phyloP scores from a whole-genome alignment of 495 filamentous ascomycete species.

The Amorphotheca resinae region DNA sequence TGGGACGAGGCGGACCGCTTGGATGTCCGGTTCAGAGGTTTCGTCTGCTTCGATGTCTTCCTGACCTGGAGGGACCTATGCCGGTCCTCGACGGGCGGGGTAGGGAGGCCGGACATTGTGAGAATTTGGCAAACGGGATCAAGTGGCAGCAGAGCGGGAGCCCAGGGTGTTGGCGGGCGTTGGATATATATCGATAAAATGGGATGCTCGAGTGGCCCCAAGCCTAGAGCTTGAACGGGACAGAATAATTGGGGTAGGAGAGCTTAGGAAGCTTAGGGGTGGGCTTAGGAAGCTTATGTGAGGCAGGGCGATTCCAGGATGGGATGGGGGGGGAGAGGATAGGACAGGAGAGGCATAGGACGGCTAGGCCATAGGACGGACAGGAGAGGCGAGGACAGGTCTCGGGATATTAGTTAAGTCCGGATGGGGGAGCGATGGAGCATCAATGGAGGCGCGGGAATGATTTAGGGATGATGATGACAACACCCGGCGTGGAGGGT shows the following conservation, averaged over 20 bases:
- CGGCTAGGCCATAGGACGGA: too few species aligned
- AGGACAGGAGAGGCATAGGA: too few species aligned
- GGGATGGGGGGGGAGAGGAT: too few species aligned
- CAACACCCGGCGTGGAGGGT: too few species aligned
- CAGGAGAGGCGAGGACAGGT: too few species aligned
- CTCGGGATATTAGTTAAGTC: constrained; percentile 15
- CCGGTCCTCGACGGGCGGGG: constrained; percentile 18
- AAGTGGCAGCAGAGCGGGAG: neutral
- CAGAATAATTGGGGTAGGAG: constrained; percentile 3
- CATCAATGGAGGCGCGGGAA: too few species aligned
- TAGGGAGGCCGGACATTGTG: constrained; percentile 16
- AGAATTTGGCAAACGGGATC: neutral
- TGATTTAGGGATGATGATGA: too few species aligned
- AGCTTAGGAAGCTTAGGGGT: too few species aligned
- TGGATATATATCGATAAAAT: constrained; percentile 5
- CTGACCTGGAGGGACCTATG: constrained; percentile 11
- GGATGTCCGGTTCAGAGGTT: constrained; percentile 12
- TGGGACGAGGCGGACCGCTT: constrained; percentile 23
- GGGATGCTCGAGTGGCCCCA: too few species aligned
- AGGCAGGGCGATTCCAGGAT: constrained; percentile 14
- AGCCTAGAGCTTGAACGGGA: neutral
- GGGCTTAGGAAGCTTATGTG: too few species aligned
- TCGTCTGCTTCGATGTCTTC: constrained; percentile 13
- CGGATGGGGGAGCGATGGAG: too few species aligned
- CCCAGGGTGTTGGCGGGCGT: neutral